phyloP scores from a whole-genome alignment of 140 eudicot species.

The Anethum foeniculum region DNA sequence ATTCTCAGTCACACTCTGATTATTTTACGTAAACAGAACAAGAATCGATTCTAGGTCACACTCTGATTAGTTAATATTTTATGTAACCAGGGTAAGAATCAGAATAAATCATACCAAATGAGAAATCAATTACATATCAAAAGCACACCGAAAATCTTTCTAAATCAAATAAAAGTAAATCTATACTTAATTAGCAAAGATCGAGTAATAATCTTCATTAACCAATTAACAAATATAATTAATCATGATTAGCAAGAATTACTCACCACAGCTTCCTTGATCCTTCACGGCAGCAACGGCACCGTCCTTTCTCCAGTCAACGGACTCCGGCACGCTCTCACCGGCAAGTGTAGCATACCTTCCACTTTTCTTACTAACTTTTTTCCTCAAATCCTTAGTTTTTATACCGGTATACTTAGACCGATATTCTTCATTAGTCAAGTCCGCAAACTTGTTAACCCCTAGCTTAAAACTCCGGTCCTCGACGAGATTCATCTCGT shows the following conservation, averaged over 20 bases:
- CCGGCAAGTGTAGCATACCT: conserved; percentile 36
- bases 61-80: no score
- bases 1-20: no score
- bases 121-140: neutral
- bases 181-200: neutral
- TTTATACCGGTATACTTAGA: conserved; percentile 36
- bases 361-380: conserved; percentile 33
- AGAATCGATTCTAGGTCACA: no score
- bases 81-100: neutral
- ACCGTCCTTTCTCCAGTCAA: conserved; percentile 72
- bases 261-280: conserved; percentile 84
- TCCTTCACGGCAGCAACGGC: conserved; percentile 65
- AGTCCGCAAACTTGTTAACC: conserved; percentile 45
- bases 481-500: conserved; percentile 27
- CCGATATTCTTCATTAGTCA: conserved; percentile 61
- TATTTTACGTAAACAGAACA: no score
- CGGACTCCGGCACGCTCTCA: conserved; percentile 51
- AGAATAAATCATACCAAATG: no score
- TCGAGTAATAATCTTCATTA: neutral
- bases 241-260: neutral
- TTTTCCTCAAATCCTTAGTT: conserved; percentile 16
- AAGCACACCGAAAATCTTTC: neutral
- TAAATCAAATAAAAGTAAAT: neutral
- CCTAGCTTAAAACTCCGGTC: conserved; percentile 28
- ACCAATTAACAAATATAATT: neutral